These are phyloP conservation scores for Blastobotrys raffinosifermentans DNA, from an alignment of 1,139 yeast genomes.

Conservation along the genomic window DNA sequence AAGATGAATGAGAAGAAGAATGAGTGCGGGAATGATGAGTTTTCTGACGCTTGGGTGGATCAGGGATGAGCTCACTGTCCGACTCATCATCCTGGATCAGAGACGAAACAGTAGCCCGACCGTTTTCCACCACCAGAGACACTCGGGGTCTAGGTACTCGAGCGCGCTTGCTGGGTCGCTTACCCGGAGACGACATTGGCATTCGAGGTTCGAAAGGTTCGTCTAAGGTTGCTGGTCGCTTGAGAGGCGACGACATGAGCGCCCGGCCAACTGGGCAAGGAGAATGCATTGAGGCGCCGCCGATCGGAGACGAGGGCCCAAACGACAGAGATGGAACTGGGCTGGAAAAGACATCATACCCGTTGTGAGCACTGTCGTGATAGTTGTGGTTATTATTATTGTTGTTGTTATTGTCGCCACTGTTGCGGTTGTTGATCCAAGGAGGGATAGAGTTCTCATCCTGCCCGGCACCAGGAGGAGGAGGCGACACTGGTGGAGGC, in stretches of 20 bases:
- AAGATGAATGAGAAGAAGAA: too few relatives aligned
- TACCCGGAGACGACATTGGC: neutral
- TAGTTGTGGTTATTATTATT: too few relatives aligned
- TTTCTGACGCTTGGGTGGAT: too few relatives aligned
- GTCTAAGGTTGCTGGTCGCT: slow-evolving; percentile 1
- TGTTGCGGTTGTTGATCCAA: neutral
- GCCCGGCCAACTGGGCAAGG: neutral
- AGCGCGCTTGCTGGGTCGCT: slow-evolving; percentile 1
- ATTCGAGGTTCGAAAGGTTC: slow-evolving; percentile 1
- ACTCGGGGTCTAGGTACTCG: neutral
- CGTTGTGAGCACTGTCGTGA: too few relatives aligned
- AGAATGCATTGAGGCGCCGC: neutral
- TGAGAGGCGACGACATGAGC: neutral
- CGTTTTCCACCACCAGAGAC: slow-evolving; percentile 8
- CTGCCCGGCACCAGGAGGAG: neutral
- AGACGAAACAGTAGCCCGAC: slow-evolving; percentile 8
- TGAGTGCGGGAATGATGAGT: too few relatives aligned
- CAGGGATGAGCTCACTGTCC: slow-evolving; percentile 1
- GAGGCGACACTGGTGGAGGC: neutral
- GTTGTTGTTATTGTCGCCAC: too few relatives aligned
- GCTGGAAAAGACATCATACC: slow-evolving; percentile 2
- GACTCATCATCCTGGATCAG: neutral
- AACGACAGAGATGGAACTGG: neutral
- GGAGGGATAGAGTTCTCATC: slow-evolving; percentile 2
- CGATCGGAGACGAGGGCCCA: neutral